Percentiles rank a stretch among this genome's conserved stretches.
Conservation (phyloP, 352 stramenopile species). For the Phytophthora palmivora region DNA sequence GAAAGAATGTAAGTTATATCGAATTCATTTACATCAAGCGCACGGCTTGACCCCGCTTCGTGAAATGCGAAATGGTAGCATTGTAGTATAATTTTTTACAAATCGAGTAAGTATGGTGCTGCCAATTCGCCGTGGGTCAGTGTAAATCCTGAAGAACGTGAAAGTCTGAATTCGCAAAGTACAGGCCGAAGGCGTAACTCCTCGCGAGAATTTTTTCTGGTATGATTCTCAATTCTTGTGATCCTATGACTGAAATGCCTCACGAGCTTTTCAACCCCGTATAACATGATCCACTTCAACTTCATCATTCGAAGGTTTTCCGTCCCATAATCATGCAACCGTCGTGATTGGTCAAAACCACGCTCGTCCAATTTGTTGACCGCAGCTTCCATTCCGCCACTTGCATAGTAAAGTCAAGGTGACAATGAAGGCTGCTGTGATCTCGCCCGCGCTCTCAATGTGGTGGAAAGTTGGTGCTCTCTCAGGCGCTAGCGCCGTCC, state of each 20-base stretch:
- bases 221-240: too few species aligned
- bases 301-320: conserved; percentile 14
- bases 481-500: conserved; percentile 68
- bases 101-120: too few species aligned
- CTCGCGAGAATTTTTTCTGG: too few species aligned
- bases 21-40: conserved; percentile 1
- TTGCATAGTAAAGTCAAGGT: conserved; percentile 16
- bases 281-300: conserved; percentile 22
- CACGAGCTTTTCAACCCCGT: too few species aligned
- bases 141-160: too few species aligned
- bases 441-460: conserved; percentile 64
- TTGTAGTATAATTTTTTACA: too few species aligned
- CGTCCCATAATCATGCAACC: conserved; percentile 20
- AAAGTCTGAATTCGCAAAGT: too few species aligned
- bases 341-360: conserved; percentile 32
- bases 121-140: too few species aligned
- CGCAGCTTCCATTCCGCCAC: conserved; percentile 17
- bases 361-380: conserved; percentile 1
- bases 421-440: conserved; percentile 62
- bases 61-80: too few species aligned
- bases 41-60: background rate
- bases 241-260: too few species aligned
- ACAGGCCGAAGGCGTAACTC: too few species aligned
- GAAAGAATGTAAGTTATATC: conserved; percentile 4
- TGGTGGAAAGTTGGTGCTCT: conserved; percentile 86